Percentiles rank a stretch among this genome's conserved stretches.
phyloP scores from a whole-genome alignment of 108 stramenopile genomes.

The Hondaea fermentalgiana region DNA sequence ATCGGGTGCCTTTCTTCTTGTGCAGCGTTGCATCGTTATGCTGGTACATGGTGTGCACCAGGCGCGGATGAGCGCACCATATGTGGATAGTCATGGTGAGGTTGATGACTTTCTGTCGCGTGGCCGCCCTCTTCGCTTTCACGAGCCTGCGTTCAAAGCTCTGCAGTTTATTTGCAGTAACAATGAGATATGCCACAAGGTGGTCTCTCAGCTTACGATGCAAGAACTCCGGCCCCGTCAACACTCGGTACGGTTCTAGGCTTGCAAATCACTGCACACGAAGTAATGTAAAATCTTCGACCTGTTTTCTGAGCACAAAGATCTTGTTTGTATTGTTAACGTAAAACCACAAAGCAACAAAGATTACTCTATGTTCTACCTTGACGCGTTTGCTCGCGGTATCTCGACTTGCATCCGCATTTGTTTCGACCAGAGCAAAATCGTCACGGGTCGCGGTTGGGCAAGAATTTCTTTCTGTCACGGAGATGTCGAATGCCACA shows the following conservation, averaged over 20 bases:
- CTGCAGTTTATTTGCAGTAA: constrained; percentile 3
- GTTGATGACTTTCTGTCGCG: background rate
- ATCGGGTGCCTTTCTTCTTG: background rate
- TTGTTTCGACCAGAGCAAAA: too few species aligned
- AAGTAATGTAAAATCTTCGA: background rate
- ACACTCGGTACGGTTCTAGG: too few species aligned
- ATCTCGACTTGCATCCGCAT: too few species aligned
- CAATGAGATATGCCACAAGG: background rate
- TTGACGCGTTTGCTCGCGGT: too few species aligned
- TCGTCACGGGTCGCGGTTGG: too few species aligned
- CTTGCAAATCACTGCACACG: too few species aligned
- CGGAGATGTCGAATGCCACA: too few species aligned
- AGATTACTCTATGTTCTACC: too few species aligned
- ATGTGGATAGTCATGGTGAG: constrained; percentile 3
- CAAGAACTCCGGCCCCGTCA: background rate
- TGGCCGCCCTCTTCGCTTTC: background rate
- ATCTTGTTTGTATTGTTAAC: too few species aligned
- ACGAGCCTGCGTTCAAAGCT: background rate
- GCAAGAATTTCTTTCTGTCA: too few species aligned
- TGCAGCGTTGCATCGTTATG: background rate
- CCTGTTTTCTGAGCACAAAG: too few species aligned
- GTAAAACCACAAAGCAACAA: too few species aligned
- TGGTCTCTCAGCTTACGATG: background rate
- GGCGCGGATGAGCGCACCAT: background rate
- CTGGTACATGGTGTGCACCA: background rate